phyloP scores from a whole-genome alignment of 257 asterid species.

The Paraleonurus japonicus region DNA sequence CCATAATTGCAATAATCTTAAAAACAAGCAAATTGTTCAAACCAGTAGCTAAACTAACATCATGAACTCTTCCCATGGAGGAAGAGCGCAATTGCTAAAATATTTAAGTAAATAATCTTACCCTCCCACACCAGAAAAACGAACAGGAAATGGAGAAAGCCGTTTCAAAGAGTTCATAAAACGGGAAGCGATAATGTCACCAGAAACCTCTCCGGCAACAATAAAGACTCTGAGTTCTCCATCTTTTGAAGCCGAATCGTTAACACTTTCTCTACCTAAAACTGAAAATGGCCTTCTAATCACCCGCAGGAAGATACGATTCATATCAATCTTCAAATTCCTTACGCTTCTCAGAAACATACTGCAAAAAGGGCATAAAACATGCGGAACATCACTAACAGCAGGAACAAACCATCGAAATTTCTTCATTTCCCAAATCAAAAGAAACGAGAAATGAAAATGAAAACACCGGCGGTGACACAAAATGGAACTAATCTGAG shows the following conservation, averaged over 20 bases:
- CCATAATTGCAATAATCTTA: constrained; percentile 7
- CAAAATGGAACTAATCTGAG: not conserved
- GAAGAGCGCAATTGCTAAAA: not conserved
- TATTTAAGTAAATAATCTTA: constrained; percentile 27
- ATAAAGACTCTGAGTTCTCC: constrained; percentile 90
- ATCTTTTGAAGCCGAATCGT: constrained; percentile 64
- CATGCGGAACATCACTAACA: not conserved
- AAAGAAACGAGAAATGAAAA: not conserved
- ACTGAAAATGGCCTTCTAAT: constrained; percentile 40
- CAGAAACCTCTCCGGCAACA: constrained; percentile 98
- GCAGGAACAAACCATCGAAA: not conserved
- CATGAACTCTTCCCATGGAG: not conserved
- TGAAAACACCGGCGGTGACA: not conserved
- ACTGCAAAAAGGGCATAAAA: not conserved
- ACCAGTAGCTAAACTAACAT: not conserved
- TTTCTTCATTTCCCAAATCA: not conserved
- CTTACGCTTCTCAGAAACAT: constrained; percentile 31
- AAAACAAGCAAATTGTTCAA: not conserved
- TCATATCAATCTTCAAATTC: constrained; percentile 28
- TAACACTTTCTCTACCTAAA: constrained; percentile 38
- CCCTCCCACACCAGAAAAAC: constrained; percentile 92
- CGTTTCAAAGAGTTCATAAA: constrained; percentile 68
- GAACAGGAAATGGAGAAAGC: constrained; percentile 70
- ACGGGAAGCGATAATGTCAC: constrained; percentile 81
- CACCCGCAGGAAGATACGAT: constrained; percentile 27